Evolutionary conservation across 2,329 filamentous ascomycete species (phyloP), one percentile per base, ranked within the genome.

Genomic region (Stagonosporopsis rhizophila): DNA sequence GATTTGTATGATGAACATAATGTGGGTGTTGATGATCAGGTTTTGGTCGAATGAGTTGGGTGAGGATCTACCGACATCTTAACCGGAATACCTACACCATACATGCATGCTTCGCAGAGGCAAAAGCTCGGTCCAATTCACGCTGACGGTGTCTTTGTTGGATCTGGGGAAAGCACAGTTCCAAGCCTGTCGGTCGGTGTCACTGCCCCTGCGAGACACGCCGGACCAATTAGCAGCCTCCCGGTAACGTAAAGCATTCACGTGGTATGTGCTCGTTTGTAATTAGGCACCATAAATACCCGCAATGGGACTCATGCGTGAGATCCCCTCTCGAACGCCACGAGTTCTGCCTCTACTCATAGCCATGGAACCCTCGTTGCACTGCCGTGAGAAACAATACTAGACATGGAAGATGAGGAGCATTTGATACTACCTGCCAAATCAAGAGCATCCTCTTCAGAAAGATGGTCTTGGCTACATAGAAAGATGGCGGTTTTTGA

Each of bases 1-100:
- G 30, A 62, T 68, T 42, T 60, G 62, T 48, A 65, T 51, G 15
- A 64, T 58, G 41, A 60, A 68, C 65, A 68, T 68, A 14, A 4
- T 32, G 11, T 17, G 25, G 12, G 14, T 9, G 19, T 32, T 12
- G 15, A 8, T 6, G 6, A 19, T 41, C 12, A 40, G 17, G n/a
- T 38, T 41, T n/a, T 45, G 17, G n/a, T 38, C 19, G 15, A 6
- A 34, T 9, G 20, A 19, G 14, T 11, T 40, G n/a, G 34, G 6
- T 45, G 34, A 34, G 17, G 23, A 32, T 11, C 19, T 30, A n/a
- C 34, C 50, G 40, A 44, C 41, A 2, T 2, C 30, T 39, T 44
- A 27, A 34, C 40, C 20, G 47, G 25, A 34, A 8, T 15, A 7
- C n/a, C 42, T 37, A 23, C n/a, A 44, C 40, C 20, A 49, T 51